Base-by-base conservation (phyloP, 192 early-diverging fungal species). In the Backusella tarrabulga region DNA sequence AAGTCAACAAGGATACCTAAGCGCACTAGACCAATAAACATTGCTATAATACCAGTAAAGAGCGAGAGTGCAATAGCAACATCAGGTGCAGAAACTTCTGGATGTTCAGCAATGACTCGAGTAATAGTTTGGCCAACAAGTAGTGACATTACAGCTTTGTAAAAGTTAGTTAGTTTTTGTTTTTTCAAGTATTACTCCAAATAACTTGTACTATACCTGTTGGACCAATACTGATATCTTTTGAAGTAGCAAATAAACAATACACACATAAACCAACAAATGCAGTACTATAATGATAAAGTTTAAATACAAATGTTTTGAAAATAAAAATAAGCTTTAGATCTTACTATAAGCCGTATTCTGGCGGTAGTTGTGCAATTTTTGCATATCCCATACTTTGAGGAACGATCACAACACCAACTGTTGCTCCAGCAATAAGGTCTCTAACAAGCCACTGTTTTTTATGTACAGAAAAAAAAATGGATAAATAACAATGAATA, bases 1-100 rank as follows among this genome's bases (percentile, higher is more conserved):
- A 97, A 97, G 80, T 97, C 95, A 52, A 97, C 92, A 34, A 97
- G 84, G 75, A 95, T 91, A 32, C 97, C 97, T 26, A 98, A 85
- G 11, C 95, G 92, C 26, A 97, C 80, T 15, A 97, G 77, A 68
- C 97, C 97, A 41, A 98, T 78, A 60, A 87, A 85, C 36, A 90
- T 83, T 26, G 93, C 82, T 23, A 95, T 85, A 40, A 92, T 78
- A 46, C 97, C 97, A 66, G 90, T 85, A 50, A 97, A 83, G n/a
- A 97, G 85, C 29, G 94, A 87, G 36, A 96, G 76, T 29, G 90
- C 88, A 44, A 88, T 80, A n/a, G 89, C 87, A 67, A 92, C 91
- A 63, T 84, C 72, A 71, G 92, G 80, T 29, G 71, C 79, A 41
- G 77, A 81, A 46, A 78, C 75, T 17, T 44, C 34, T 34, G 73